These are phyloP conservation scores for Tilletia setariae DNA, from an alignment of 1,284 basidiomycete species.

Conservation along the genomic window DNA sequence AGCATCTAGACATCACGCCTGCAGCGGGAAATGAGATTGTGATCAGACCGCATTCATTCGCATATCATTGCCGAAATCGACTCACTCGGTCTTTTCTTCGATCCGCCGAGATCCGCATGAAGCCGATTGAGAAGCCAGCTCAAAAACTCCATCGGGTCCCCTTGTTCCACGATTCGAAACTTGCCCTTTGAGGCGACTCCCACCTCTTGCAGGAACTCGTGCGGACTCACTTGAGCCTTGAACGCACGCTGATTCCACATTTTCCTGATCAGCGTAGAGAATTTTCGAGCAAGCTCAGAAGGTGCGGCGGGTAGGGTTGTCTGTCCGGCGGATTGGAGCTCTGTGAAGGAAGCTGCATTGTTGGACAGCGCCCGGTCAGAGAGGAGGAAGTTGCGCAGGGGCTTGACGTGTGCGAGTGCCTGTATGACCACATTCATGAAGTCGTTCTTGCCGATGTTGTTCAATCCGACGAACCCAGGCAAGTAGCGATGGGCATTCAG, in stretches of 20 bases:
- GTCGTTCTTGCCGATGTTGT: constrained; percentile 95
- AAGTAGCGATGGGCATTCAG: constrained; percentile 75
- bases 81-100: constrained; percentile 32
- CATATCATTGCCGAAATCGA: neutral
- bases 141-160: constrained; percentile 93
- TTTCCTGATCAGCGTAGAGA: constrained; percentile 76
- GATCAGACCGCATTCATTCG: constrained; percentile 58
- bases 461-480: constrained; percentile 91
- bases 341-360: neutral
- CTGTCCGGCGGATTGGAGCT: neutral
- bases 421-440: constrained; percentile 97
- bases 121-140: constrained; percentile 92
- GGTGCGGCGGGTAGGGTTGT: constrained; percentile 26
- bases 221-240: constrained; percentile 96
- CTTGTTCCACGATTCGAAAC: constrained; percentile 86
- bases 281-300: constrained; percentile 75
- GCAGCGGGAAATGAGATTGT: constrained; percentile 58
- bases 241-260: constrained; percentile 75
- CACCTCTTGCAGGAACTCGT: constrained; percentile 97
- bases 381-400: constrained; percentile 72
- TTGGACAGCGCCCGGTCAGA: constrained; percentile 1
- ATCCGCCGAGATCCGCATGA: constrained; percentile 83
- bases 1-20: constrained; percentile 78
- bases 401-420: constrained; percentile 82
- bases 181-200: constrained; percentile 78